phyloP scores from a whole-genome alignment of 331 rosid genomes.

The Malus hybrid region DNA sequence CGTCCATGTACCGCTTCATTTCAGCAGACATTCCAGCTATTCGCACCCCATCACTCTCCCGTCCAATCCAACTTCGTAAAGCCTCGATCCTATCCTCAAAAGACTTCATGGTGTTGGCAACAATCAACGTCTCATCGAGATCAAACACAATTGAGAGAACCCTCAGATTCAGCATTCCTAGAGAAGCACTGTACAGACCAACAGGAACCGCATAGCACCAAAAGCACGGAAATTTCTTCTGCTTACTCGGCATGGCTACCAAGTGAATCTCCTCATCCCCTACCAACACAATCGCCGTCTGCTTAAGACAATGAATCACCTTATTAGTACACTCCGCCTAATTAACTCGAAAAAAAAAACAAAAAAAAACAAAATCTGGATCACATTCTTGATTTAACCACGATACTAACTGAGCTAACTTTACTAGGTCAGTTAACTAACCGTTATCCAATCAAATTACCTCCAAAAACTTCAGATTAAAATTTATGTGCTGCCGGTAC shows the following conservation, averaged over 20 bases:
- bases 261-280: constrained; percentile 86
- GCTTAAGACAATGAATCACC: constrained; percentile 10
- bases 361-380: neutral
- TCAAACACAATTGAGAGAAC: constrained; percentile 91
- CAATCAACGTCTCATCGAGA: constrained; percentile 93
- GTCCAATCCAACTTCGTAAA: constrained; percentile 57
- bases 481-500: neutral
- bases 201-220: constrained; percentile 81
- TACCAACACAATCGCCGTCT: constrained; percentile 66
- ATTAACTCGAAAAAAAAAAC: neutral
- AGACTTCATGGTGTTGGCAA: constrained; percentile 95
- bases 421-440: neutral
- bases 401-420: neutral
- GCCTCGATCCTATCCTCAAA: constrained; percentile 88
- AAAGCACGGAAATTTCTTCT: constrained; percentile 92
- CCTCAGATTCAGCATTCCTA: constrained; percentile 74
- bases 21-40: constrained; percentile 74
- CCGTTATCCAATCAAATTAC: neutral
- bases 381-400: neutral
- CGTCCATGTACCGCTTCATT: constrained; percentile 72
- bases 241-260: constrained; percentile 95
- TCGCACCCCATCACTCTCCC: constrained; percentile 61
- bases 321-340: neutral
- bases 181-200: constrained; percentile 60
- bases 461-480: neutral